Evolutionary conservation across 495 filamentous ascomycete species (phyloP), one percentile per base, ranked within the genome.

Genomic region (Tuber brumale): DNA sequence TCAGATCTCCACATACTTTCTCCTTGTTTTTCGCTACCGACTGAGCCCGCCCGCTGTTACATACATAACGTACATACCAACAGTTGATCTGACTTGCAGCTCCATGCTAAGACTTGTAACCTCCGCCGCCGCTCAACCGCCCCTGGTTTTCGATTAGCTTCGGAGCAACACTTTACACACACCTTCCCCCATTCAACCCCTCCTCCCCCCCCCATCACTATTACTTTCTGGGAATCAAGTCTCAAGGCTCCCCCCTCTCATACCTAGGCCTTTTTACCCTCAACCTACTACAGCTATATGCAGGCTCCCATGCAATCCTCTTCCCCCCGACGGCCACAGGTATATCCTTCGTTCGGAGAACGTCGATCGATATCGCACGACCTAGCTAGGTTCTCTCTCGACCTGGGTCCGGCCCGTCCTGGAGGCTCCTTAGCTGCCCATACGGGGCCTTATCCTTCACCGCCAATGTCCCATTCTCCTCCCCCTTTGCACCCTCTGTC

Each of bases 401-500:
- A 92, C 86, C 87, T 90, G 85, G 87, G 88, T 84, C 88, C 89
- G 87, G 86, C 88, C 84, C 85, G 87, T 87, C 86, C 87, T 89
- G 90, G 89, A 88, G 89, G 88, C 84, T 89, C 87, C 86, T 87
- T 87, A 87, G 86, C 84, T 89, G 87, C 86, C 89, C 88, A 85
- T 82, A 86, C 83, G 80, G 87, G 88, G 89, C 90, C 90, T 84
- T 89, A 91, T 85, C 89, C 89, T 86, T 91, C 90, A 87, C 91
- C 91, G 88, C 90, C 91, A 88, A 94, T 94, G 92, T 93, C 92
- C 89, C 90, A 90, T 84, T 91, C 91, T 86, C 90, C 90, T 84
- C 88, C 88, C 85, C 87, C 88, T 80, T 82, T 86, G 76, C 82
- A 87, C 79, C 89, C 91, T 85, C 87, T 87, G 84, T 90, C 91